Evolutionary conservation across 129 eudicot species (phyloP).

Genomic region (Calendula officinalis): DNA sequence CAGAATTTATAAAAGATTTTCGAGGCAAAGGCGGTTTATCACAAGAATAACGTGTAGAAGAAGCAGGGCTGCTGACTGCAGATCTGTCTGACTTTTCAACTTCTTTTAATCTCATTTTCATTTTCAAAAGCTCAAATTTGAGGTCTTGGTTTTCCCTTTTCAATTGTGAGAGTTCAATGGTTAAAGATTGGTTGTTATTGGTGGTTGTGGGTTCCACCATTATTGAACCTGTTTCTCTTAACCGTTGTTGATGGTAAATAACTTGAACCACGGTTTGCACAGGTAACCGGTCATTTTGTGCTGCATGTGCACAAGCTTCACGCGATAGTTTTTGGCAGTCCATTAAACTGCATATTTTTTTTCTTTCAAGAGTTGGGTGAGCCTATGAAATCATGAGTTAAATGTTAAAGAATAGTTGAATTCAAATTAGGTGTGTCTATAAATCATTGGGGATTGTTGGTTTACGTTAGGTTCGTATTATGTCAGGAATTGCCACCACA

Average conservation of each 20-base stretch:
- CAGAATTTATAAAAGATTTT: constrained; percentile 68
- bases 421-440: background rate
- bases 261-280: constrained; percentile 93
- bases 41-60: constrained; percentile 33
- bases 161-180: constrained; percentile 48
- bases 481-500: no score
- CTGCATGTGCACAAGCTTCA: constrained; percentile 96
- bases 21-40: constrained; percentile 70
- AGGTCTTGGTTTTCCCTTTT: constrained; percentile 81
- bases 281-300: constrained; percentile 89
- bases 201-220: constrained; percentile 32
- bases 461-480: no score
- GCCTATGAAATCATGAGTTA: constrained; percentile 44
- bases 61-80: constrained; percentile 35
- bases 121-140: constrained; percentile 67
- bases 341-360: constrained; percentile 88
- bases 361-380: constrained; percentile 73
- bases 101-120: constrained; percentile 69
- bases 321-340: constrained; percentile 94
- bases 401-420: constrained; percentile 5
- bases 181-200: constrained; percentile 26
- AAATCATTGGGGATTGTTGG: background rate
- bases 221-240: constrained; percentile 44
- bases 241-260: constrained; percentile 87
- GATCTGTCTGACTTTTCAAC: constrained; percentile 39